Evolutionary conservation across 106 monocot genomes (phyloP).

Genomic region (Apostasia ramifera): DNA sequence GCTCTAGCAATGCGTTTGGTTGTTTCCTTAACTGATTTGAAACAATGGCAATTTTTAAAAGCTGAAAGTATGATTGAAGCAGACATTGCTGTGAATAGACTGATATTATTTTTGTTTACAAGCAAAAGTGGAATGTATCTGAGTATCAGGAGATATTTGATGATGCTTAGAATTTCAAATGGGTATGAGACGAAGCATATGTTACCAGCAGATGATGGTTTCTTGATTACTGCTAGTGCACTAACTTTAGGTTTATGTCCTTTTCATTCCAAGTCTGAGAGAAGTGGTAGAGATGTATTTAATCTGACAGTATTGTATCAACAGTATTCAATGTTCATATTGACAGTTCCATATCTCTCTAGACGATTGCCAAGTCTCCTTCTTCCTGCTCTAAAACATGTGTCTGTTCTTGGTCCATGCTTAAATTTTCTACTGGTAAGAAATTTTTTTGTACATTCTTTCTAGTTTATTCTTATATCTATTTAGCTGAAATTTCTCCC

Average conservation of each 20-base stretch:
- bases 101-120: slow-evolving; percentile 53
- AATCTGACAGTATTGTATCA: slow-evolving; percentile 35
- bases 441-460: no score
- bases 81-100: slow-evolving; percentile 30
- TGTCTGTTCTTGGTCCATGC: slow-evolving; percentile 49
- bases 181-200: slow-evolving; percentile 16
- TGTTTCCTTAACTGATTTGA: slow-evolving; percentile 70
- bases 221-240: slow-evolving; percentile 80
- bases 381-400: slow-evolving; percentile 66
- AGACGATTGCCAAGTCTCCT: slow-evolving; percentile 60
- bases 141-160: slow-evolving; percentile 51
- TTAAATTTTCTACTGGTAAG: slow-evolving; percentile 66
- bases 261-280: slow-evolving; percentile 35
- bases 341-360: slow-evolving; percentile 77
- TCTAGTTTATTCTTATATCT: no score
- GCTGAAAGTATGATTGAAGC: slow-evolving; percentile 32
- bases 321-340: slow-evolving; percentile 45
- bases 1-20: slow-evolving; percentile 45
- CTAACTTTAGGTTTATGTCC: slow-evolving; percentile 76
- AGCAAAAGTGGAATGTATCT: slow-evolving; percentile 36
- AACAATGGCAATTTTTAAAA: slow-evolving; percentile 53
- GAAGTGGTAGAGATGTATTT: slow-evolving; percentile 11
- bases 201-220: slow-evolving; percentile 23
- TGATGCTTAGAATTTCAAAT: slow-evolving; percentile 29
- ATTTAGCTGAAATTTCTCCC: no score